phyloP scores from a whole-genome alignment of 2,329 filamentous ascomycete species.

The Hypoxylon rubiginosum region DNA sequence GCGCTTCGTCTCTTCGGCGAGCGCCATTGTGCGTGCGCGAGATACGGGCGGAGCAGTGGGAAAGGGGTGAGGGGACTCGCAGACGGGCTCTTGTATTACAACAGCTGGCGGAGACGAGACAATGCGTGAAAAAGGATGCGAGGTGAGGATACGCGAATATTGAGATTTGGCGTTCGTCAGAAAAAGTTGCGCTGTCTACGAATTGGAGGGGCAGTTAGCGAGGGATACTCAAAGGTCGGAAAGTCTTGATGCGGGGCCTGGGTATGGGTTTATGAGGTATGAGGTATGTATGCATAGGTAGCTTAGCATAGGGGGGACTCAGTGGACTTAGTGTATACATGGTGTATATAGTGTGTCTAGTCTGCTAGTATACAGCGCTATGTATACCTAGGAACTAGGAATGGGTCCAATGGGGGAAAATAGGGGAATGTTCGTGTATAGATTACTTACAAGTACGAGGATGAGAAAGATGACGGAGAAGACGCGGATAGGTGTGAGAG shows the following conservation, averaged over 20 bases:
- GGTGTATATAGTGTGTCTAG: background rate
- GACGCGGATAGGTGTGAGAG: conserved; percentile 43
- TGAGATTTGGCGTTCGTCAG: conserved; percentile 64
- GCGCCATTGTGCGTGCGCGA: conserved; percentile 70
- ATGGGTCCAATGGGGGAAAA: conserved; percentile 40
- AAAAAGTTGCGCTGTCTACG: conserved; percentile 66
- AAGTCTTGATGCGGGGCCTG: conserved; percentile 22
- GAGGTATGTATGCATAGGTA: background rate
- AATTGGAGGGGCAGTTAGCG: conserved; percentile 45
- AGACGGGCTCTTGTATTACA: conserved; percentile 62
- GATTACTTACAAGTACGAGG: conserved; percentile 48
- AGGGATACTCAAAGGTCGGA: conserved; percentile 22
- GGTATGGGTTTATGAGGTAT: background rate
- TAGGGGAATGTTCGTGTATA: conserved; percentile 18
- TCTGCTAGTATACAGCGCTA: background rate
- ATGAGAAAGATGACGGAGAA: conserved; percentile 45
- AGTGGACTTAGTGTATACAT: background rate
- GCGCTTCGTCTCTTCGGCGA: conserved; percentile 79
- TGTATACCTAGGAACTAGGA: conserved; percentile 41
- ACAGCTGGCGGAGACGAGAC: conserved; percentile 60
- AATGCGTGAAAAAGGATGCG: conserved; percentile 52
- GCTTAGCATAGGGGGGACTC: no score
- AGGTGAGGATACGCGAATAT: conserved; percentile 53
- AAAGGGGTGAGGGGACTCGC: conserved; percentile 68
- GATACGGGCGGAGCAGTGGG: conserved; percentile 67